Percentiles rank a stretch among this genome's conserved stretches.
Conservation (phyloP, 805 yeast genomes). For the Lipomyces starkeyi region DNA sequence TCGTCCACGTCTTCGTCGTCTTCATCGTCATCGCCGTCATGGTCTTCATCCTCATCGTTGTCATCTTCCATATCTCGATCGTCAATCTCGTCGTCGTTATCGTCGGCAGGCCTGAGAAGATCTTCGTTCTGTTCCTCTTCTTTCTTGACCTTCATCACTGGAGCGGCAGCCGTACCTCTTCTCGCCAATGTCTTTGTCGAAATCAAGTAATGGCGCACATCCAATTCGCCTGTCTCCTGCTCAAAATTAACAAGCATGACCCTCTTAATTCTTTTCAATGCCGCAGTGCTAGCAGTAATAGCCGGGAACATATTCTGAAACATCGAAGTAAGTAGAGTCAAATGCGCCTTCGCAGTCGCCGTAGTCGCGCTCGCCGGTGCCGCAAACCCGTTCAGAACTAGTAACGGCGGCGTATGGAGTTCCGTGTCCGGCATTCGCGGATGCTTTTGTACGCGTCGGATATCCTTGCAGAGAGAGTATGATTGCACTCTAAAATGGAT, state of each 20-base stretch:
- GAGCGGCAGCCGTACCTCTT: conserved; percentile 1
- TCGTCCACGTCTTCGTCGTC: conserved; percentile 24
- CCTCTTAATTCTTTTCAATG: conserved; percentile 75
- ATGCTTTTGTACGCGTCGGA: conserved; percentile 66
- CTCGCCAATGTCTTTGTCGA: conserved; percentile 64
- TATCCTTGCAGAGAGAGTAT: conserved; percentile 84
- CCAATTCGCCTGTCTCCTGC: conserved; percentile 71
- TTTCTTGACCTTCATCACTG: conserved; percentile 18
- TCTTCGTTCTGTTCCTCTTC: conserved; percentile 23
- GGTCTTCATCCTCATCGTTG: conserved; percentile 17
- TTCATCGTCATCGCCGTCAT: conserved; percentile 18
- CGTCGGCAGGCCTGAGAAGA: not conserved
- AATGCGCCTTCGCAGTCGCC: conserved; percentile 64
- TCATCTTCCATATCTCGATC: conserved; percentile 28
- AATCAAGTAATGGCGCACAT: conserved; percentile 87
- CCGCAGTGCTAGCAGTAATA: conserved; percentile 81
- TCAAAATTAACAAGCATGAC: conserved; percentile 83
- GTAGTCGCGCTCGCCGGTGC: conserved; percentile 61
- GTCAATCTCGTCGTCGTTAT: conserved; percentile 14
- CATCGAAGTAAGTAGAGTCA: conserved; percentile 71
- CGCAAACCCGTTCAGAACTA: conserved; percentile 90
- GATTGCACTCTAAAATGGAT: conserved; percentile 76
- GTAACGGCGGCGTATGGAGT: conserved; percentile 78
- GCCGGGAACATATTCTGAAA: conserved; percentile 97
- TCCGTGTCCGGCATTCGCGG: conserved; percentile 76